Evolutionary conservation across 345 rosid species (phyloP), one percentile per base, ranked within the genome.

Genomic region (Hibiscus syriacus): DNA sequence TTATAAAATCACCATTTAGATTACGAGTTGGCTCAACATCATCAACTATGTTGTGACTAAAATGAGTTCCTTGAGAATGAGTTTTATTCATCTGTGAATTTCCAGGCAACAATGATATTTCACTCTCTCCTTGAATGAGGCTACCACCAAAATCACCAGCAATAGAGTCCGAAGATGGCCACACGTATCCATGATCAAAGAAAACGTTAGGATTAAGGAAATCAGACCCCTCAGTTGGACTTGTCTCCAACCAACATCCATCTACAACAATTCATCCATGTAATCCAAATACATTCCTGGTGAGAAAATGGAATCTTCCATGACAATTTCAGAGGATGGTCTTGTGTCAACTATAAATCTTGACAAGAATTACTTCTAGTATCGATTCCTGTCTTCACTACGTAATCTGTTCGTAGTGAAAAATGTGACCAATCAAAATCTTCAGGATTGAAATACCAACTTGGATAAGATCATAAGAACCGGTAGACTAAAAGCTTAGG

Each of bases 221-320:
- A 73, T 88, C 98, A 65, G 90, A 88, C 74, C 94, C 96, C 67
- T 83, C 90, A 16, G 84, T 43, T 43, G 49, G n/a, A 14, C 49
- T 76, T 39, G 90, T 72, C 77, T 92, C 94, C 75, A 88, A 76
- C 96, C 98, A 92, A 81, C 92, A 92, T 52, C 98, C 98, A 49
- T 90, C 94, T 27, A 89, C 77, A 92, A 67, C 72, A 92, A 75
- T 20, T 90, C 92, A 79, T 92, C 84, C 85, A 92, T 83, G 79
- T 45, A 81, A 55, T 84, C 96, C 30, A 79, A 69, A 64, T 92
- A 92, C 96, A 87, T 87, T 27, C 76, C 77, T 5, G 86, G 67
- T 52, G 86, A 80, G 20, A 83, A 79, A 70, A 70, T 45, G 56
- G 73, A 69, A 66, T 87, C 88, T 70, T 83, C 97, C 95, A 92